Evolutionary conservation across 2,329 filamentous ascomycete genomes (phyloP), one percentile per base, ranked within the genome.

Genomic region (Helotiales sp.): DNA sequence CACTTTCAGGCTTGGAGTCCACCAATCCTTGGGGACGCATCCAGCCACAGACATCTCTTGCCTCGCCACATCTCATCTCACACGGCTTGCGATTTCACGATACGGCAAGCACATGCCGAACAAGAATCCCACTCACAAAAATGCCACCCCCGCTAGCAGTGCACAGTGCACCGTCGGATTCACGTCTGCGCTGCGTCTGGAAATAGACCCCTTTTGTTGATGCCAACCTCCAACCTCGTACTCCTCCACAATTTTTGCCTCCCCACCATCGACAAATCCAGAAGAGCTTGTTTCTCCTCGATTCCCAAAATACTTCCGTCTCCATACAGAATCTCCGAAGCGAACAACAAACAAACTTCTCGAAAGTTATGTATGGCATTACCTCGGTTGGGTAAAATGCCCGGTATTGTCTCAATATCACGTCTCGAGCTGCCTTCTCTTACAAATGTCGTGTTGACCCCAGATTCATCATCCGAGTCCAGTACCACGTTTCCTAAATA

Each of bases 321-420:
- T 20, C 32, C 30, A 52, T 20, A 24, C 17, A 11, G 47, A 54
- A 17, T 28, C 43, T 54, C 22, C 22, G 30, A 26, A 40, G 11
- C 20, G 32, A 57, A 24, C 10, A 52, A 24, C 24, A 28, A 49
- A 26, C 28, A 40, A 43, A 32, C 20, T 61, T 47, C 26, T 20
- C 40, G 52, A 49, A 28, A 55, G 13, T 40, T 15, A 59, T 55
- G 65, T 15, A 59, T 55, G 65, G 65, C 68, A 61, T 69, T 61
- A 67, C 34, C 63, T 67, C 68, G 65, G 65, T 52, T 43, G 52
- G 50, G 43, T 47, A 62, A 62, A 64, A 40, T 47, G 15, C 22
- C 49, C 24, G 22, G 22, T 52, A 20, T 62, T 47, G 68, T 71
- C 59, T 69, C 70, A 71, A 68, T 58, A 65, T 67, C 61, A 52